A percentile compares a stretch with the other conserved stretches of the same genome.
These are phyloP conservation scores for Pinus taeda DNA, from an alignment of 75 land plant genomes.

Conservation along the genomic window DNA sequence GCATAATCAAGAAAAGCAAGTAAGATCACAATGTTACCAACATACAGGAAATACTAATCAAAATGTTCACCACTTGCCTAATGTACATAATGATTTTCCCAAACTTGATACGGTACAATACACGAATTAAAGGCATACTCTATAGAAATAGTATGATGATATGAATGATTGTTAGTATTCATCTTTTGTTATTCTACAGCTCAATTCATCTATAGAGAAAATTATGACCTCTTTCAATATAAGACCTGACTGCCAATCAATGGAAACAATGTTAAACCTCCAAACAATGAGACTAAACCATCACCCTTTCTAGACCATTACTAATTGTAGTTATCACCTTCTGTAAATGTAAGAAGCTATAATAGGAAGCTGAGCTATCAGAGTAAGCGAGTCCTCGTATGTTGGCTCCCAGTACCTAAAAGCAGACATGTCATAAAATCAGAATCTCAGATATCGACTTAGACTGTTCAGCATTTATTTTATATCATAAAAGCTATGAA, in stretches of 20 bases:
- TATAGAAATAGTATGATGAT: no score
- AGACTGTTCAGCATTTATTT: background rate
- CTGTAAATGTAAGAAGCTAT: slow-evolving; percentile 87
- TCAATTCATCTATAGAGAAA: no score
- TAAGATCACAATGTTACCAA: background rate
- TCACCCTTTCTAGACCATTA: background rate
- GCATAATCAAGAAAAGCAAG: slow-evolving; percentile 8
- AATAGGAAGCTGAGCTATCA: slow-evolving; percentile 86
- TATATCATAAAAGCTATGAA: background rate
- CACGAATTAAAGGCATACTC: background rate
- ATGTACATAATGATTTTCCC: background rate
- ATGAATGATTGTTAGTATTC: background rate
- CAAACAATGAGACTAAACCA: background rate
- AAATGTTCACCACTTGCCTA: background rate
- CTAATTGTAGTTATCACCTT: slow-evolving; percentile 42
- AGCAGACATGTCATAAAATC: background rate
- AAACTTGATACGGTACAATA: background rate
- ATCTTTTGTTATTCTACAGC: background rate
- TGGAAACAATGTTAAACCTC: background rate
- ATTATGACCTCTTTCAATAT: no score
- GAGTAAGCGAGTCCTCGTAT: slow-evolving; percentile 86
- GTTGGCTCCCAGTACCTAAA: slow-evolving; percentile 94
- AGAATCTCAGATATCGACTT: background rate
- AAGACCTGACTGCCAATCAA: no score
- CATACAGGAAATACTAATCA: background rate